These are phyloP conservation scores for Carpinus viminea DNA, from an alignment of 306 rosid species.

Conservation along the genomic window DNA sequence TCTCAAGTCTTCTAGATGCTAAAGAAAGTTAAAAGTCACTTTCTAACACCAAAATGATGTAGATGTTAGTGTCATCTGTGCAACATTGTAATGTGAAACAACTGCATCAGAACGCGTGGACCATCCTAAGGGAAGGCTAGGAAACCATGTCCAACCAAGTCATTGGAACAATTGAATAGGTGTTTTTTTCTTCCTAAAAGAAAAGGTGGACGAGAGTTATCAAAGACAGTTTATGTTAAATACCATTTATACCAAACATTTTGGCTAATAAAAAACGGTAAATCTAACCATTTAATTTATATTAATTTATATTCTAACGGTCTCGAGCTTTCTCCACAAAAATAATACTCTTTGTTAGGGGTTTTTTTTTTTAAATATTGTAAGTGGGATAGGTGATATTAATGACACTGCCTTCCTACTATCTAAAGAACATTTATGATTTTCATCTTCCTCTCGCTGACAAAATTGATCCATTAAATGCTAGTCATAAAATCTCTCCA, in stretches of 20 bases:
- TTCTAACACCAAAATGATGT: neutral
- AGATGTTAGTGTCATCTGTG: no score
- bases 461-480: conserved; percentile 25
- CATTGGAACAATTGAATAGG: no score
- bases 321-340: no score
- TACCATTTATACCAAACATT: no score
- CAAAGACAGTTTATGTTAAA: no score
- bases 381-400: conserved; percentile 5
- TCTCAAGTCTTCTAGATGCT: no score
- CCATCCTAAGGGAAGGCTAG: neutral
- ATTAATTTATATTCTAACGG: no score
- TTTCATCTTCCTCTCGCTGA: neutral
- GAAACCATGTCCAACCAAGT: neutral
- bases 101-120: neutral
- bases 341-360: no score
- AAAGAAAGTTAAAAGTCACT: neutral
- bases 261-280: no score
- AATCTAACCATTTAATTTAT: no score
- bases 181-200: no score
- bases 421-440: neutral
- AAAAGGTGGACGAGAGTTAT: no score
- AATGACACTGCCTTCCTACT: neutral
- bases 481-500: conserved; percentile 17
- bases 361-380: neutral
- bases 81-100: neutral